These are phyloP conservation scores for Trypanosomatidae sp. DNA, from an alignment of 208 protist species.

Conservation along the genomic window DNA sequence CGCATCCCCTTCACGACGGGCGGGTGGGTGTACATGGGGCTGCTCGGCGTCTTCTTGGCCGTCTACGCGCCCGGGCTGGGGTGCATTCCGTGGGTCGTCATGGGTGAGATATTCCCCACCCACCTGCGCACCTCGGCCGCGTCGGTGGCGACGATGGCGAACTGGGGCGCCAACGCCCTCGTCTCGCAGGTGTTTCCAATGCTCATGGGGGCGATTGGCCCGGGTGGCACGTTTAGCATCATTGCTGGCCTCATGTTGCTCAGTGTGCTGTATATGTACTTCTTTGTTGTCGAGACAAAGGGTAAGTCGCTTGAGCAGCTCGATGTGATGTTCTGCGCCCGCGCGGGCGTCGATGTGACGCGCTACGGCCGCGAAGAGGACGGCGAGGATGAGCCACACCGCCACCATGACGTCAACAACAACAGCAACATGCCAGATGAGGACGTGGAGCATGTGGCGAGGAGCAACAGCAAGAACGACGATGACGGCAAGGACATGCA, in stretches of 20 bases:
- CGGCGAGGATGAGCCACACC: not conserved
- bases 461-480: too few relatives aligned
- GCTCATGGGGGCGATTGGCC: slow-evolving; percentile 68
- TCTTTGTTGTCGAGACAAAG: slow-evolving; percentile 84
- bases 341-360: slow-evolving; percentile 22
- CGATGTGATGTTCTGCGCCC: slow-evolving; percentile 57
- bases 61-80: slow-evolving; percentile 83
- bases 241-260: slow-evolving; percentile 46
- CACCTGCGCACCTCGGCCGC: slow-evolving; percentile 61
- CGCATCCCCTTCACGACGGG: slow-evolving; percentile 36
- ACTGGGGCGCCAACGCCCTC: slow-evolving; percentile 81
- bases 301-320: slow-evolving; percentile 78
- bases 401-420: not conserved
- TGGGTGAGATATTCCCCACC: slow-evolving; percentile 84
- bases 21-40: slow-evolving; percentile 60
- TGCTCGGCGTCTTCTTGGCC: slow-evolving; percentile 67
- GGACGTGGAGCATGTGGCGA: not conserved
- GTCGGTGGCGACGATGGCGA: slow-evolving; percentile 83
- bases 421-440: too few relatives aligned
- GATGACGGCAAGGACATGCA: too few relatives aligned
- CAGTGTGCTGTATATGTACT: slow-evolving; percentile 53
- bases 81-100: slow-evolving; percentile 86
- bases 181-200: slow-evolving; percentile 84
- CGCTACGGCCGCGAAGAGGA: slow-evolving; percentile 10
- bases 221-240: slow-evolving; percentile 70